A percentile compares a stretch with the other conserved stretches of the same genome.
These are phyloP conservation scores for Helichrysum umbraculigerum DNA, from an alignment of 129 eudicot genomes.

Conservation along the genomic window DNA sequence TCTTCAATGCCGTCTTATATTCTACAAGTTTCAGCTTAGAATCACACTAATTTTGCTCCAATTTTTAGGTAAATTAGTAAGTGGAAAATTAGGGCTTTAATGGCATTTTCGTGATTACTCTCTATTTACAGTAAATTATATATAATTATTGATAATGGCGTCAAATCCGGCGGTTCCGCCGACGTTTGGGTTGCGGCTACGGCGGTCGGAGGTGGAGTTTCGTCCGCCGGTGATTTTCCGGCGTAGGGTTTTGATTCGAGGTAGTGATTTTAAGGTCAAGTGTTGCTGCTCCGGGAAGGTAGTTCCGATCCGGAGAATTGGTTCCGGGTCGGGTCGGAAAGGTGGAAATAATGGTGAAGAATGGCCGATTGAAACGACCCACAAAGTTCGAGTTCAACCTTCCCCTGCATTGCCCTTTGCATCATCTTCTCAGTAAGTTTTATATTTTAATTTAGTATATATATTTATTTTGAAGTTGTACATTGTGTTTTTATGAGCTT, in stretches of 20 bases:
- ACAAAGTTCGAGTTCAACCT: slow-evolving; percentile 41
- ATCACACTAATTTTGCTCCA: neutral
- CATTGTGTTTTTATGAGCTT: neutral
- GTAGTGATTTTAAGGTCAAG: slow-evolving; percentile 14
- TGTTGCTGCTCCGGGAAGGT: slow-evolving; percentile 57
- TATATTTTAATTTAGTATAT: neutral
- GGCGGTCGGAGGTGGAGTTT: slow-evolving; percentile 30
- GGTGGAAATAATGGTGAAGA: slow-evolving; percentile 43
- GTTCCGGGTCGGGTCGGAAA: slow-evolving; percentile 35
- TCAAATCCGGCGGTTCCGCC: slow-evolving; percentile 37
- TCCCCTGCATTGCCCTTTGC: slow-evolving; percentile 68
- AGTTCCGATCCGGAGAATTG: slow-evolving; percentile 38
- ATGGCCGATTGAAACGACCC: slow-evolving; percentile 43
- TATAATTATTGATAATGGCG: slow-evolving; percentile 12
- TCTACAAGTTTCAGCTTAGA: neutral
- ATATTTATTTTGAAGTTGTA: neutral
- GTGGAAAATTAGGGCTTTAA: slow-evolving; percentile 22
- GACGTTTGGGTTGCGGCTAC: slow-evolving; percentile 41
- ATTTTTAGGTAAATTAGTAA: neutral
- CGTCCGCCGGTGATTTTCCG: slow-evolving; percentile 26
- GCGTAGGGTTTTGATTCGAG: slow-evolving; percentile 31
- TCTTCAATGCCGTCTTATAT: neutral
- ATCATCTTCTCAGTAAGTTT: slow-evolving; percentile 40
- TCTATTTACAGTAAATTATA: neutral
- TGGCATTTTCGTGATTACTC: slow-evolving; percentile 25